Base-by-base conservation (phyloP, 1,284 basidiomycete species). In the Boletus semigastroideus region DNA sequence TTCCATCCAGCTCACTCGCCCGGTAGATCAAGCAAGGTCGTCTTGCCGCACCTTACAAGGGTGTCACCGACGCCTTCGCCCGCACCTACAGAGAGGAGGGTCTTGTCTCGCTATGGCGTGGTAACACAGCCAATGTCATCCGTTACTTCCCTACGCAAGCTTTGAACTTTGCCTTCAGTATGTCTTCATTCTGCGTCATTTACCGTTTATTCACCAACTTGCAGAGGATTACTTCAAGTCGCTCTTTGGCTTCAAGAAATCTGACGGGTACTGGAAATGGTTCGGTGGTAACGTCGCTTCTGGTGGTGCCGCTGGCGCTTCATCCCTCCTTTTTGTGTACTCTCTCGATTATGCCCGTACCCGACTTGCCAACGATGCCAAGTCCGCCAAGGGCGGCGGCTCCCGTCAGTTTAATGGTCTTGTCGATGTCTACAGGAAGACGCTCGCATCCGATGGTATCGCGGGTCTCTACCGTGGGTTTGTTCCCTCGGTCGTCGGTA, bases 81-180 rank as follows among this genome's bases (percentile, higher is more conserved):
- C 92, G 94, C 62, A 94, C 92, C 57, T 92, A 92, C 79, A 77
- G 73, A 59, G 92, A 94, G n/a, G 93, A 96, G 79, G 93, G 94
- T 72, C 75, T 94, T 52, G 79, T 93, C 54, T 88, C 94, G 16
- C 78, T 96, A 67, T 96, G 94, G 94, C 82, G 94, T 77, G 94
- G 93, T 72, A 96, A 96, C 84, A 94, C 92, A 43, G 93, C 94
- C 80, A 96, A 96, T 76, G 94, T 96, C 74, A 94, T 96, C 76
- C 92, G 93, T 74, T 95, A 96, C 86, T 96, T 96, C 89, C 93
- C 93, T 52, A 96, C 94, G 42, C 93, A 96, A 73, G 93, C 93
- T 36, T 78, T 96, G 66, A 96, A 96, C 87, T 96, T 96, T 69
- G 91, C 92, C 71, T 93, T 94, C 85, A 94, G 89, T 91, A 53